Evolutionary conservation across 257 asterid species (phyloP).

Genomic region (Haberlea rhodopensis): DNA sequence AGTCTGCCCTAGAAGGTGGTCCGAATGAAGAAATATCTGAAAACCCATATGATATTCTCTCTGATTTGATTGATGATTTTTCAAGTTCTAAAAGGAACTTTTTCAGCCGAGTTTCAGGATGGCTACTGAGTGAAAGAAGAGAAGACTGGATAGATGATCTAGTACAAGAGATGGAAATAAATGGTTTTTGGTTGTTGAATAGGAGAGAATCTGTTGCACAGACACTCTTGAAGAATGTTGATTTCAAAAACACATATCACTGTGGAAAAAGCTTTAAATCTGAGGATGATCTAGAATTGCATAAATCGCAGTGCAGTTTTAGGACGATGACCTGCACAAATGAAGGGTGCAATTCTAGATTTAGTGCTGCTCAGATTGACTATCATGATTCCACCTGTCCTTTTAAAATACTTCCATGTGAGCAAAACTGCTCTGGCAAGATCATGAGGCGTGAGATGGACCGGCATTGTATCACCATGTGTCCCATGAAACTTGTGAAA

Average conservation of each 20-base stretch:
- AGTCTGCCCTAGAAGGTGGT: constrained; percentile 54
- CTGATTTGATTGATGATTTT: constrained; percentile 60
- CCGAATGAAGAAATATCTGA: constrained; percentile 39
- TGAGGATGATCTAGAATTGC: constrained; percentile 45
- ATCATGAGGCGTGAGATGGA: constrained; percentile 78
- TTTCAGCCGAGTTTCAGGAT: constrained; percentile 57
- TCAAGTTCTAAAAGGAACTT: constrained; percentile 52
- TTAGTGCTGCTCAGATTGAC: constrained; percentile 52
- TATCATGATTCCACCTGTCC: constrained; percentile 56
- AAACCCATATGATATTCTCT: constrained; percentile 49
- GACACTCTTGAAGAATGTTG: constrained; percentile 57
- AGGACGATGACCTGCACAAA: constrained; percentile 44
- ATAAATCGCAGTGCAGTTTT: constrained; percentile 41
- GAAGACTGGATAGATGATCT: constrained; percentile 71
- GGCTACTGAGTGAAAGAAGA: constrained; percentile 66
- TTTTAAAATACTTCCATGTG: constrained; percentile 61
- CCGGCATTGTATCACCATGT: constrained; percentile 63
- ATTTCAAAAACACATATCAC: constrained; percentile 43
- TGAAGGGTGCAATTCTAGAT: constrained; percentile 56
- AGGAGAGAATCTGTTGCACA: constrained; percentile 58
- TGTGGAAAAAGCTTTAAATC: constrained; percentile 50
- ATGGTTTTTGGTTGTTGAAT: constrained; percentile 67
- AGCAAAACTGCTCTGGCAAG: constrained; percentile 52
- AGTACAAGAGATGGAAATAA: constrained; percentile 66
- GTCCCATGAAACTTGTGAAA: constrained; percentile 70